These are phyloP conservation scores for Nicotiana paniculata DNA, from an alignment of 257 asterid genomes.

Conservation along the genomic window DNA sequence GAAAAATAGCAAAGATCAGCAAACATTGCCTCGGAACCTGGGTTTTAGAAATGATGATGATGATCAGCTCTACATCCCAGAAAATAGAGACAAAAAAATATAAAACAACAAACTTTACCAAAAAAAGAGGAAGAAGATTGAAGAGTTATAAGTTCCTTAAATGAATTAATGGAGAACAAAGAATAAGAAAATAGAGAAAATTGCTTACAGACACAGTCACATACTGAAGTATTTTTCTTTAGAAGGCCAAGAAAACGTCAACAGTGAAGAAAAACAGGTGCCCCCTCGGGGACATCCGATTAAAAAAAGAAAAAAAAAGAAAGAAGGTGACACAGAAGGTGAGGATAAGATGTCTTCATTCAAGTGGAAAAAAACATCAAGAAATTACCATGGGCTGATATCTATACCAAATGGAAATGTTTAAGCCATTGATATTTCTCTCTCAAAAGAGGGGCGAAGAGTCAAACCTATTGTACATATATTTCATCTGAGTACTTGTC, in stretches of 20 bases:
- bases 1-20: conserved; percentile 97
- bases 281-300: too few species aligned
- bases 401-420: neutral
- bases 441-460: neutral
- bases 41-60: conserved; percentile 42
- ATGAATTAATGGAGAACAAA: neutral
- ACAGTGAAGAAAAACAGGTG: neutral
- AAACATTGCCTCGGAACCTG: conserved; percentile 99
- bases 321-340: neutral
- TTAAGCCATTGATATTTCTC: neutral
- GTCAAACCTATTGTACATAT: neutral
- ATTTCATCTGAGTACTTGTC: neutral
- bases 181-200: neutral
- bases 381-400: neutral
- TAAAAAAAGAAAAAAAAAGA: neutral
- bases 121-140: neutral
- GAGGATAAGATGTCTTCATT: neutral
- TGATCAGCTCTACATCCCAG: conserved; percentile 34
- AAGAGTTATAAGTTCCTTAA: neutral
- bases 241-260: neutral
- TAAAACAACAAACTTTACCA: neutral
- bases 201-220: neutral
- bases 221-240: neutral
- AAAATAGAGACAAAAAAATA: conserved; percentile 2
- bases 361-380: neutral